These are phyloP conservation scores for Trichosporon sp. DNA, from an alignment of 1,284 basidiomycete species.

Conservation along the genomic window DNA sequence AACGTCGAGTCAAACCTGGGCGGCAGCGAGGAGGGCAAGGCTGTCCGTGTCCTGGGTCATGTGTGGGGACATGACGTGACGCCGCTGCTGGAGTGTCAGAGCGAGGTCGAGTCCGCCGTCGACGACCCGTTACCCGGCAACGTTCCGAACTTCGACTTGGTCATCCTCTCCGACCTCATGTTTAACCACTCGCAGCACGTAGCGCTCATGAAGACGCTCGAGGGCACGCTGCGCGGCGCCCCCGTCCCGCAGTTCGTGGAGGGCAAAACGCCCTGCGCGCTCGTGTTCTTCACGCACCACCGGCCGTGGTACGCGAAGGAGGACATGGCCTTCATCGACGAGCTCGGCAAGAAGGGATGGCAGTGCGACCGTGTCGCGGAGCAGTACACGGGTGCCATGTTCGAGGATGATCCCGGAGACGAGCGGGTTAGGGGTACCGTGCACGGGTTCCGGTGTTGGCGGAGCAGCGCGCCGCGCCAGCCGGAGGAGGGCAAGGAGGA, in stretches of 20 bases:
- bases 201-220: slow-evolving; percentile 77
- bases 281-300: slow-evolving; percentile 93
- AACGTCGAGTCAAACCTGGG: slow-evolving; percentile 62
- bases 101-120: slow-evolving; percentile 14
- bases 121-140: not conserved
- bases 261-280: slow-evolving; percentile 62
- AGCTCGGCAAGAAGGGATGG: slow-evolving; percentile 66
- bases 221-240: slow-evolving; percentile 57
- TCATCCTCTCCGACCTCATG: slow-evolving; percentile 84
- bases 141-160: slow-evolving; percentile 65
- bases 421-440: slow-evolving; percentile 62
- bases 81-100: slow-evolving; percentile 59
- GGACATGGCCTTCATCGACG: slow-evolving; percentile 78
- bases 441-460: slow-evolving; percentile 62
- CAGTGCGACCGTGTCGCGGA: slow-evolving; percentile 70
- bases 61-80: slow-evolving; percentile 79
- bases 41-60: slow-evolving; percentile 66
- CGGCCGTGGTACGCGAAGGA: slow-evolving; percentile 79
- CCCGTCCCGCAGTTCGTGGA: slow-evolving; percentile 41
- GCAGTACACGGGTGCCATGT: slow-evolving; percentile 76
- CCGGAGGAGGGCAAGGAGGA: not conserved
- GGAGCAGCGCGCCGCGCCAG: slow-evolving; percentile 20
- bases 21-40: not conserved
- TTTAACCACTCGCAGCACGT: slow-evolving; percentile 68
- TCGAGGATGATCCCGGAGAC: slow-evolving; percentile 79